Conservation (phyloP, 148 eudicot genomes). For the Polygonum maritimum region DNA sequence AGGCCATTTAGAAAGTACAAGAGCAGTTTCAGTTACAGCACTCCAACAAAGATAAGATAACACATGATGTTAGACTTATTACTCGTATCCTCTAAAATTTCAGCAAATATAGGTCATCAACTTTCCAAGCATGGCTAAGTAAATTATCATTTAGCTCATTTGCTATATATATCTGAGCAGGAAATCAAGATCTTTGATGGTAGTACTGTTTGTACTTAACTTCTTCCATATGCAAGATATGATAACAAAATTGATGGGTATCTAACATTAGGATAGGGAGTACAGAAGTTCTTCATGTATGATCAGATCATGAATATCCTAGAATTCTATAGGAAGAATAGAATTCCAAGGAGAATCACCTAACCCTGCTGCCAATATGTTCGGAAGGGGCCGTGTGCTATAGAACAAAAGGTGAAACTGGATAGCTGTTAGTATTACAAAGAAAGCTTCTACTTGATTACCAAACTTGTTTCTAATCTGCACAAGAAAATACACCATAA, state of each 20-base stretch:
- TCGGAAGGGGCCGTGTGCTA: constrained; percentile 95
- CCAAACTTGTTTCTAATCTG: constrained; percentile 90
- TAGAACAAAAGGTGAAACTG: constrained; percentile 93
- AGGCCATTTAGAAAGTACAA: neutral
- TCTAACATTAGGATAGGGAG: neutral
- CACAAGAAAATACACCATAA: constrained; percentile 3
- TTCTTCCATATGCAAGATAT: neutral
- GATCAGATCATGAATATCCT: neutral
- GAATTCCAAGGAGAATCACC: constrained; percentile 37
- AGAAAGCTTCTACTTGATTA: constrained; percentile 80
- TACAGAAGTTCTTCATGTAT: neutral
- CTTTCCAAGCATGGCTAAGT: neutral
- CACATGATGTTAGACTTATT: neutral
- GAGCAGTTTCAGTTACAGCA: neutral
- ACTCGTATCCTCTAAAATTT: neutral
- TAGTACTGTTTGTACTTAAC: neutral
- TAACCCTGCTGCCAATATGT: constrained; percentile 76
- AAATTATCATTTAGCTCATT: neutral
- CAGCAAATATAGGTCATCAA: neutral
- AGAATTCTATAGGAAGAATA: neutral
- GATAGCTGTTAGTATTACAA: constrained; percentile 58
- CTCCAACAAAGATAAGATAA: neutral
- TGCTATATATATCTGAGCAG: neutral
- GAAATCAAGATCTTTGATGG: neutral
- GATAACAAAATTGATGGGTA: neutral